Evolutionary conservation across 164 flowering plant genomes (phyloP).

Genomic region (Houttuynia cordata): DNA sequence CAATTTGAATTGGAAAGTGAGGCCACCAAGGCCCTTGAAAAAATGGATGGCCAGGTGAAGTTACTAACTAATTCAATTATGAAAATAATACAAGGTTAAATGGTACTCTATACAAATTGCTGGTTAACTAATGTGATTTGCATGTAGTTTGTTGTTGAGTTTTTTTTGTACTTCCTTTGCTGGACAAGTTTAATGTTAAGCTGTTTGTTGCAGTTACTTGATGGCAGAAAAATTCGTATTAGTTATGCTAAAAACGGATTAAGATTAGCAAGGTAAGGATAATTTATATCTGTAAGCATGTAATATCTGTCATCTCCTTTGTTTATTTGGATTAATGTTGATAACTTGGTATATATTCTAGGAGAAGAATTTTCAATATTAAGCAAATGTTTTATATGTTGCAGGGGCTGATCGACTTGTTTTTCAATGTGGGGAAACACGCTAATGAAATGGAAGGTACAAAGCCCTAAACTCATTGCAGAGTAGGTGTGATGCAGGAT

Average conservation of each 20-base stretch:
- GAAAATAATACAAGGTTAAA: background rate
- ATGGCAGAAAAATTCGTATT: constrained; percentile 51
- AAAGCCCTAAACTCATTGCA: too few species aligned
- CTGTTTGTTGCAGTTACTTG: constrained; percentile 29
- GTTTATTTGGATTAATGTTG: background rate
- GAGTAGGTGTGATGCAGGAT: too few species aligned
- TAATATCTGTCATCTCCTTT: background rate
- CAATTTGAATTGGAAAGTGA: constrained; percentile 31
- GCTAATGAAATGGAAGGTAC: too few species aligned
- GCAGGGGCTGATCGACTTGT: background rate
- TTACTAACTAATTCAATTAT: background rate
- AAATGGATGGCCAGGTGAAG: constrained; percentile 51
- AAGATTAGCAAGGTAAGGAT: background rate
- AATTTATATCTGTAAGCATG: background rate
- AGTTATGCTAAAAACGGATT: constrained; percentile 28
- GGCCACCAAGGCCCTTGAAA: constrained; percentile 35
- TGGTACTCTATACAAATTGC: background rate
- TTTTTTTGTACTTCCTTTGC: too few species aligned
- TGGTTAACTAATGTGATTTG: background rate
- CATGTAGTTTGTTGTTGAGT: background rate
- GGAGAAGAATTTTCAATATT: too few species aligned
- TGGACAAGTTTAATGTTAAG: background rate
- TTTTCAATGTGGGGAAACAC: too few species aligned
- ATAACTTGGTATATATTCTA: too few species aligned
- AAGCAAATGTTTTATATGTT: background rate